phyloP scores from a whole-genome alignment of 2,329 filamentous ascomycete genomes.

The Pseudogymnoascus sp. region DNA sequence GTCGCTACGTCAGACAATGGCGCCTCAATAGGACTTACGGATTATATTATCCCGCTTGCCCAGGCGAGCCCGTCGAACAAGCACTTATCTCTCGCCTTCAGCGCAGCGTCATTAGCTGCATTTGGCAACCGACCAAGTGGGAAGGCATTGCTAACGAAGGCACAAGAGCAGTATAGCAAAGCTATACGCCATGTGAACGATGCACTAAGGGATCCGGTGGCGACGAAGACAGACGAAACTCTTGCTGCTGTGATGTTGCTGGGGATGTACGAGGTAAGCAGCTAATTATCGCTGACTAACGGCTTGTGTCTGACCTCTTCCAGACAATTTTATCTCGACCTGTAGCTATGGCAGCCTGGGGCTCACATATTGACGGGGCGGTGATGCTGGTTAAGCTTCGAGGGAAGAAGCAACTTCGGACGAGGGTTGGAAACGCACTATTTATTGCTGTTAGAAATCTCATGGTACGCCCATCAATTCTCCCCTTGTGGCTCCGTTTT shows the following conservation, averaged over 20 bases:
- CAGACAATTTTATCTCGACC: constrained; percentile 44
- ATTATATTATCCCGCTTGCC: constrained; percentile 51
- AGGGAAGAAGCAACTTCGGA: constrained; percentile 47
- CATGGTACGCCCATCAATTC: constrained; percentile 38
- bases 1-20: constrained; percentile 46
- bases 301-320: constrained; percentile 12
- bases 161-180: constrained; percentile 46
- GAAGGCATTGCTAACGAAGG: constrained; percentile 31
- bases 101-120: constrained; percentile 51
- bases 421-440: constrained; percentile 45
- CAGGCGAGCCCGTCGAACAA: constrained; percentile 36
- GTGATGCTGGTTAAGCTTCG: constrained; percentile 52
- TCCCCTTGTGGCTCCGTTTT: background rate
- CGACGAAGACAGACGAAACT: constrained; percentile 48
- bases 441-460: constrained; percentile 54
- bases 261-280: constrained; percentile 48
- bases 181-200: constrained; percentile 46
- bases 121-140: constrained; percentile 44
- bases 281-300: background rate
- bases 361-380: constrained; percentile 57
- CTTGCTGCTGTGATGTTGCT: constrained; percentile 53
- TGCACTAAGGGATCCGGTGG: constrained; percentile 44
- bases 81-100: constrained; percentile 50
- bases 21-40: constrained; percentile 48
- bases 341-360: constrained; percentile 51